Evolutionary conservation across 352 stramenopile species (phyloP).

Genomic region (Globisporangium radiosum): DNA sequence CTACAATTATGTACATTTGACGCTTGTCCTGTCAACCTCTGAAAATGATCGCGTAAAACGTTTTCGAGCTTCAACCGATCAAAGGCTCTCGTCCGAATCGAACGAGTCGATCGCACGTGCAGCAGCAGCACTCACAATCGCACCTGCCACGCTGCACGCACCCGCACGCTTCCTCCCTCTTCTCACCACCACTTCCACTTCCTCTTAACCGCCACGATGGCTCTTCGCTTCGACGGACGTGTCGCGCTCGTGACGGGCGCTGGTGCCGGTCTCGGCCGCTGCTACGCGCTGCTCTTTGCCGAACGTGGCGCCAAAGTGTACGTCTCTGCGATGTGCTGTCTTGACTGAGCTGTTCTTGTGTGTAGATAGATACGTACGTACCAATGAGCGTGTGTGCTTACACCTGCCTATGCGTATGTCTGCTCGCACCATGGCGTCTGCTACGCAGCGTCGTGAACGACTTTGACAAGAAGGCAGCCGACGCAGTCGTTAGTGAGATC

Average conservation of each 20-base stretch:
- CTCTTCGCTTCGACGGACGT: constrained; percentile 66
- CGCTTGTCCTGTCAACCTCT: background rate
- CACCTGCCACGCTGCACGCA: constrained; percentile 3
- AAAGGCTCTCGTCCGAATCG: background rate
- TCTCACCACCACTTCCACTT: background rate
- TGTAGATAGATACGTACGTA: background rate
- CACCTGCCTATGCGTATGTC: no score
- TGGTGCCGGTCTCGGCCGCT: constrained; percentile 62
- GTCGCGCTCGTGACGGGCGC: constrained; percentile 79
- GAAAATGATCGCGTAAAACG: constrained; percentile 7
- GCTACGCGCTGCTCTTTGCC: constrained; percentile 69
- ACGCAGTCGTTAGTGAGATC: constrained; percentile 76
- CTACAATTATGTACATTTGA: background rate
- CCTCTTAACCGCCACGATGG: constrained; percentile 16
- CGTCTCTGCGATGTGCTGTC: constrained; percentile 14
- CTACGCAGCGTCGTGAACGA: constrained; percentile 65
- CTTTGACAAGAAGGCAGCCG: constrained; percentile 52
- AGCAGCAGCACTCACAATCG: constrained; percentile 6
- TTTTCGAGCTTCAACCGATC: constrained; percentile 3
- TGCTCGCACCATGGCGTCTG: no score
- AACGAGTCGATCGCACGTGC: background rate
- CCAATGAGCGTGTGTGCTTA: background rate
- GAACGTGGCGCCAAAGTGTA: constrained; percentile 79
- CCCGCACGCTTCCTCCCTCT: constrained; percentile 7
- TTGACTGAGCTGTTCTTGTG: background rate